A percentile compares a stretch with the other conserved stretches of the same genome.
Conservation (phyloP, 805 yeast species). For the Lipomyces orientalis region DNA sequence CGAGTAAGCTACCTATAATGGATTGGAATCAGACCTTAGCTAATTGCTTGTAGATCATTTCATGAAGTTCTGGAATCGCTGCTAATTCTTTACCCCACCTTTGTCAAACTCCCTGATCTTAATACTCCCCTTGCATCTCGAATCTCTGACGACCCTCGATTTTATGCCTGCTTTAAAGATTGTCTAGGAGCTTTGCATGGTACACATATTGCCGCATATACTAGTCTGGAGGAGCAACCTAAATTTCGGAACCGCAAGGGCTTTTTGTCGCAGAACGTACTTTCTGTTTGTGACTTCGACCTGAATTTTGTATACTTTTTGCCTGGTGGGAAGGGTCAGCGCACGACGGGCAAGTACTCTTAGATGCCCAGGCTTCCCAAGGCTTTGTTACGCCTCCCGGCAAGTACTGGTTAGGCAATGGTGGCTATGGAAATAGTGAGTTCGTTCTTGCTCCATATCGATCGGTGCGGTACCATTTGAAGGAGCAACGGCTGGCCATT, state of each 20-base stretch:
- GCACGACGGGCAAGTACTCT: too few relatives aligned
- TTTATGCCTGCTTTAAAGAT: background rate
- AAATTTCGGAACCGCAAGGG: background rate
- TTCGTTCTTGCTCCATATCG: too few relatives aligned
- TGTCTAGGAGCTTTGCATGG: slow-evolving; percentile 1
- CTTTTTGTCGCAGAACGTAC: too few relatives aligned
- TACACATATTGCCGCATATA: background rate
- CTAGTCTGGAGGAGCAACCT: background rate
- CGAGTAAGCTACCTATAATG: slow-evolving; percentile 1
- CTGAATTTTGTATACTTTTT: too few relatives aligned
- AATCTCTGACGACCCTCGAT: slow-evolving; percentile 1
- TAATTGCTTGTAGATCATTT: background rate
- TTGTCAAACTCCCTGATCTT: slow-evolving; percentile 3
- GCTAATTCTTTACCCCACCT: background rate
- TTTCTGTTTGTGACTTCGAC: too few relatives aligned
- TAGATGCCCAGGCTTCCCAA: too few relatives aligned
- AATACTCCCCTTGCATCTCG: background rate
- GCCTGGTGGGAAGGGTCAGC: too few relatives aligned
- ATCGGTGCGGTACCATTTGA: too few relatives aligned
- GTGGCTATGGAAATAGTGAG: too few relatives aligned
- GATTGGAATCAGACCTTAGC: background rate
- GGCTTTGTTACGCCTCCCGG: too few relatives aligned
- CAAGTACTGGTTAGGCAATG: too few relatives aligned
- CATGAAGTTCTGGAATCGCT: background rate
- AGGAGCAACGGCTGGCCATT: too few relatives aligned